These are phyloP conservation scores for Cochlearia excelsa DNA, from an alignment of 345 rosid genomes.

Conservation along the genomic window DNA sequence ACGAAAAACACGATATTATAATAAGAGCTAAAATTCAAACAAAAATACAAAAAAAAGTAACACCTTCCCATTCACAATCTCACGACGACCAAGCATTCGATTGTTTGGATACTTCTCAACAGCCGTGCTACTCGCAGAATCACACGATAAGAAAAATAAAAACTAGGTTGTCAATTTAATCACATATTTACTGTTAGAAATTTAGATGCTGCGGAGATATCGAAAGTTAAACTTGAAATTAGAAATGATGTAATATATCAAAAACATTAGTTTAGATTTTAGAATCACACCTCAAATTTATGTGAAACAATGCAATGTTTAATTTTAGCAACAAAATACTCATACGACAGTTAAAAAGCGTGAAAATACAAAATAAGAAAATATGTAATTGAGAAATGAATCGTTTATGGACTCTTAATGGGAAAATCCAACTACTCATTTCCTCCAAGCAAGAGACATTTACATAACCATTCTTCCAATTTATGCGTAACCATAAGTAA, in stretches of 20 bases:
- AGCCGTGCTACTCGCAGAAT: constrained; percentile 49
- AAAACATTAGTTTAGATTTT: too few species aligned
- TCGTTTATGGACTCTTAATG: too few species aligned
- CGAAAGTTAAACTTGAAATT: neutral
- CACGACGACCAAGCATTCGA: constrained; percentile 72
- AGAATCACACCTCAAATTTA: too few species aligned
- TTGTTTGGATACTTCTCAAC: constrained; percentile 67
- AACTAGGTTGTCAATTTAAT: too few species aligned
- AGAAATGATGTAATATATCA: neutral
- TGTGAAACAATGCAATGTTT: too few species aligned
- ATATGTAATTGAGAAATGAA: neutral
- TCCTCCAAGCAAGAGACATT: neutral
- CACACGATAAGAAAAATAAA: neutral
- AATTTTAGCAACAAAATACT: too few species aligned
- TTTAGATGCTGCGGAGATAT: neutral
- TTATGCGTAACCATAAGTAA: too few species aligned
- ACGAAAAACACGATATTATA: neutral
- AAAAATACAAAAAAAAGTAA: neutral
- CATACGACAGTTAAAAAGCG: too few species aligned
- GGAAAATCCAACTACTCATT: neutral
- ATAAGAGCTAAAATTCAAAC: neutral
- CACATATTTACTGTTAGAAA: neutral
- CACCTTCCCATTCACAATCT: constrained; percentile 68
- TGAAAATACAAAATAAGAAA: too few species aligned
- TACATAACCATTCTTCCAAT: too few species aligned